Conservation (phyloP, 495 filamentous ascomycete species). For the Xylaria castorea region DNA sequence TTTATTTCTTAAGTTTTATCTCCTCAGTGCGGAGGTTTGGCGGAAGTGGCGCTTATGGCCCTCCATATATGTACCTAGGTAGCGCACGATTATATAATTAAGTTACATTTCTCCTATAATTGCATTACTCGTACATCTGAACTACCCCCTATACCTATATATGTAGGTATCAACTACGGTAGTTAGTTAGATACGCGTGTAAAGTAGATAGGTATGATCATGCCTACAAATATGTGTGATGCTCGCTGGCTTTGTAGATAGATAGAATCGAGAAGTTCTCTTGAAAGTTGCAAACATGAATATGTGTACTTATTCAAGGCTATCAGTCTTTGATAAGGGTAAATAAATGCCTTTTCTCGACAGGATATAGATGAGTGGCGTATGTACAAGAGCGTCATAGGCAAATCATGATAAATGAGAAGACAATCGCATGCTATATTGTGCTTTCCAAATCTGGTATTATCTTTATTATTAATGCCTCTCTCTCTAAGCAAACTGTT, state of each 20-base stretch:
- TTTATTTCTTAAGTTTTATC: too few relatives aligned
- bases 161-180: not conserved
- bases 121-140: too few relatives aligned
- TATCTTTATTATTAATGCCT: conserved; percentile 8
- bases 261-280: not conserved
- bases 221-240: too few relatives aligned
- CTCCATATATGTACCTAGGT: too few relatives aligned
- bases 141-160: too few relatives aligned
- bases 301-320: not conserved
- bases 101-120: too few relatives aligned
- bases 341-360: not conserved
- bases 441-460: not conserved
- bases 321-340: not conserved
- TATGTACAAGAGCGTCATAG: conserved; percentile 11
- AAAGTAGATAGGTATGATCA: too few relatives aligned
- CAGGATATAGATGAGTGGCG: not conserved
- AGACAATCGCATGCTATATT: not conserved
- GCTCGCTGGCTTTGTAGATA: too few relatives aligned
- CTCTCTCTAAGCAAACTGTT: not conserved
- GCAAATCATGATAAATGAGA: not conserved
- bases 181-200: too few relatives aligned
- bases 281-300: not conserved
- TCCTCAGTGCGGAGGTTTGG: too few relatives aligned
- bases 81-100: too few relatives aligned
- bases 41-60: too few relatives aligned